Percentiles rank a stretch among this genome's conserved stretches.
phyloP scores from a whole-genome alignment of 768 basidiomycete species.

The Collybia sp. region DNA sequence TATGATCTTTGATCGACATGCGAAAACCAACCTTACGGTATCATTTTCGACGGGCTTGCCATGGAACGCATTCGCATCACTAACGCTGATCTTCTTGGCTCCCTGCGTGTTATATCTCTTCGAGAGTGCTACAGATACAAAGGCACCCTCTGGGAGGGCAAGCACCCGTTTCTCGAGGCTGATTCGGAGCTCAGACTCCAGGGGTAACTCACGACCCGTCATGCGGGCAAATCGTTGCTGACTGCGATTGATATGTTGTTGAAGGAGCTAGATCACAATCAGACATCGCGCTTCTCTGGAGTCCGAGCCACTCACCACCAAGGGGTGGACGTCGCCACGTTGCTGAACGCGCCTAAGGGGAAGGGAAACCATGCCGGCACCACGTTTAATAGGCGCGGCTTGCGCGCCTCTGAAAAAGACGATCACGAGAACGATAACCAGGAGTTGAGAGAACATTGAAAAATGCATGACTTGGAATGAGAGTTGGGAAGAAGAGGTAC shows the following conservation, averaged over 20 bases:
- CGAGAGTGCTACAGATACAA: conserved; percentile 24
- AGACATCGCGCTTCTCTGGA: background rate
- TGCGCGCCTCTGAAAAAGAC: conserved; percentile 31
- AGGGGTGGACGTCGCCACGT: conserved; percentile 23
- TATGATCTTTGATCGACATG: too few relatives aligned
- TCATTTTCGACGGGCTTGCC: too few relatives aligned
- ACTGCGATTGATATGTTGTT: conserved; percentile 68
- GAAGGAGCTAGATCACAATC: conserved; percentile 22
- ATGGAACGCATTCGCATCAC: too few relatives aligned
- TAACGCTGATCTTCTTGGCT: background rate
- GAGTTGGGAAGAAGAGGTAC: background rate
- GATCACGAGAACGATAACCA: conserved; percentile 44
- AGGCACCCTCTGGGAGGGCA: conserved; percentile 19
- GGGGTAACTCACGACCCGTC: conserved; percentile 52
- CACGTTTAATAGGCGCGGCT: conserved; percentile 36
- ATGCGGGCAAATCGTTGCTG: conserved; percentile 64
- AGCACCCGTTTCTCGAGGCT: conserved; percentile 46
- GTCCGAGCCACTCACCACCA: conserved; percentile 25
- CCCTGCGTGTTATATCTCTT: conserved; percentile 32
- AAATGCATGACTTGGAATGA: conserved; percentile 33
- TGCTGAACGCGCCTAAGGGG: conserved; percentile 36
- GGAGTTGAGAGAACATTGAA: conserved; percentile 40
- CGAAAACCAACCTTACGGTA: too few relatives aligned
- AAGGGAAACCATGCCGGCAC: conserved; percentile 32
- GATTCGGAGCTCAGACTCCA: conserved; percentile 38